Base-by-base conservation (phyloP, 2,329 filamentous ascomycete genomes). In the Exophiala alcalophila region DNA sequence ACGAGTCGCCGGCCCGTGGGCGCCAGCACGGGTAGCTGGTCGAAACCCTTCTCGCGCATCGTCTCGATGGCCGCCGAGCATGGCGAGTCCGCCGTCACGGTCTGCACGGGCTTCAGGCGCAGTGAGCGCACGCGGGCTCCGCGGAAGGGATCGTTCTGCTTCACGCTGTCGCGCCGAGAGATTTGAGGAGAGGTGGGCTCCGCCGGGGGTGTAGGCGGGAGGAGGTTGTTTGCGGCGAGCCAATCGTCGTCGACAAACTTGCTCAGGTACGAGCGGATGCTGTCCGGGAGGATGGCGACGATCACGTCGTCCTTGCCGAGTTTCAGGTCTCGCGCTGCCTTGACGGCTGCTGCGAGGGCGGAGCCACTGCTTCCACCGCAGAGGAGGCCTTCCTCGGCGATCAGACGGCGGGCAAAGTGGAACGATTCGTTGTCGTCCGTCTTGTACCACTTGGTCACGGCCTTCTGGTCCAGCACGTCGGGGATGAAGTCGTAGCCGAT, bases 231-330 rank as follows among this genome's bases (percentile, higher is more conserved):
- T 52, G 92, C 92, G 9, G 89, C 90, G 42, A 98, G 82, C 94
- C 92, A 98, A 72, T 97, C 92, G 62, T 98, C 94, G 63, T 98
- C 92, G 54, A 89, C 89, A 63, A 98, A 98, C 78, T 98, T 98
- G 71, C 85, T 91, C 18, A 98, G 80, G 66, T 98, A 98, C 68
- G 88, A 96, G 60, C 92, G 80, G 62, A 98, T 97, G 70, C 89
- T 95, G 66, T 98, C 92, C 1, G 92, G 94, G 12, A 96, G 74
- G 39, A 98, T 72, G 19, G 96, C 89, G 19, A 98, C 92, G 0
- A 97, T 80, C 1, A 89, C 80, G 60, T 98, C 90, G 44, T 85
- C 85, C 63, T 90, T 85, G 51, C 79, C 78, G 52, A 95, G 76
- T n/a, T 77, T 73, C 40, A 85, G 71, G 33, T 94, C 89, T 64